These are phyloP conservation scores for Sphenostylis stenocarpa DNA, from an alignment of 306 rosid genomes.

Conservation along the genomic window DNA sequence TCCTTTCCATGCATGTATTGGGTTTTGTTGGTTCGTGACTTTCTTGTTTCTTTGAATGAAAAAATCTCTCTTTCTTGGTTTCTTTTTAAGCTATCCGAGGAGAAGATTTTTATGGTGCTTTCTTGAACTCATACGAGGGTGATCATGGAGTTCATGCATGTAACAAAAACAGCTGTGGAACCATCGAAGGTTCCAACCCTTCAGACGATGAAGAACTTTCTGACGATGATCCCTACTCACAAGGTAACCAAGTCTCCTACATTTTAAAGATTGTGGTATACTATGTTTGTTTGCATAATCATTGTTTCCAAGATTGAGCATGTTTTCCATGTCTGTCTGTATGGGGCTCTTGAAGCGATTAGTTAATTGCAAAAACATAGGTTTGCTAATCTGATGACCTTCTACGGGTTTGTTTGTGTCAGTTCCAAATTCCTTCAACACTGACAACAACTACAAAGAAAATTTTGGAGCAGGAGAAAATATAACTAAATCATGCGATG, in stretches of 20 bases:
- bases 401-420: constrained; percentile 34
- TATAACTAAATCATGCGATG: constrained; percentile 47
- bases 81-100: background rate
- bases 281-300: background rate
- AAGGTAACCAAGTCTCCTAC: constrained; percentile 35
- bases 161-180: too few species aligned
- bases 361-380: background rate
- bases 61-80: constrained; percentile 14
- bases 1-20: background rate
- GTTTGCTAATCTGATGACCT: constrained; percentile 1
- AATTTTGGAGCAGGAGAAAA: constrained; percentile 28
- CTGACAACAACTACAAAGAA: constrained; percentile 27
- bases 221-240: constrained; percentile 46
- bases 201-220: constrained; percentile 55
- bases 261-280: background rate
- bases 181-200: too few species aligned
- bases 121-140: constrained; percentile 32
- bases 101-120: background rate
- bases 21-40: background rate
- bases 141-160: constrained; percentile 49
- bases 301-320: background rate
- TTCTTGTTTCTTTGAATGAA: constrained; percentile 11
- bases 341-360: background rate
- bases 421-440: constrained; percentile 46
- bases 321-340: background rate